Evolutionary conservation across 192 early-diverging fungal genomes (phyloP), one percentile per base, ranked within the genome.

Genomic region (Helicostylum pulchrum): DNA sequence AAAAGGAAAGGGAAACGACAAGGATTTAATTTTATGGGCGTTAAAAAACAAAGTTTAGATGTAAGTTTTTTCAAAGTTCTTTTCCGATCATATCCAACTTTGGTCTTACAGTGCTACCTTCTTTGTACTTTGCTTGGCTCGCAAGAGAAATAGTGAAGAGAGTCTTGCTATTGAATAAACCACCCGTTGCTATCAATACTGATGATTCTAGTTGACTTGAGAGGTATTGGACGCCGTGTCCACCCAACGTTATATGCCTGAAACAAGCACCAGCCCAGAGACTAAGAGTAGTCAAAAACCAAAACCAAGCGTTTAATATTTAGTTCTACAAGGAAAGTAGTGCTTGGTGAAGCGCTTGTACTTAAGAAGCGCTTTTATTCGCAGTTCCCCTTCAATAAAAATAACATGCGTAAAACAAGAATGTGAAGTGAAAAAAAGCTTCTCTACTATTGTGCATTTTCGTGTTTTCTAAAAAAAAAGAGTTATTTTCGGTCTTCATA

Each of bases 391-490:
- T n/a, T n/a, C n/a, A n/a, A n/a, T n/a, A n/a, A n/a, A n/a, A n/a
- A n/a, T n/a, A n/a, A n/a, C n/a, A n/a, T n/a, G n/a, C n/a, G n/a
- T n/a, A n/a, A n/a, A n/a, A n/a, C n/a, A n/a, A n/a, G n/a, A n/a
- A n/a, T n/a, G n/a, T n/a, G n/a, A n/a, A n/a, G n/a, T n/a, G n/a
- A n/a, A n/a, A n/a, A 50, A 15, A 48, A 48, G 17, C 48, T 21
- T 50, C 23, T 50, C n/a, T 50, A 50, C 1, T 50, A 50, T 50
- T 50, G 23, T 50, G 48, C 19, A 50, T 50, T 50, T 50, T 50
- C 17, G 19, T 50, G 48, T 50, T 50, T 50, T 50, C 48, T 50
- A 50, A 50, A 50, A 50, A 20, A n/a, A n/a, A n/a, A n/a, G n/a
- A 49, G 48, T 49, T 49, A 20, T 46, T 49, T 49, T 49, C 48